Percentiles rank a stretch among this genome's conserved stretches.
Evolutionary conservation across 2,329 filamentous ascomycete species (phyloP).

Genomic region (Pyrenophora teres): DNA sequence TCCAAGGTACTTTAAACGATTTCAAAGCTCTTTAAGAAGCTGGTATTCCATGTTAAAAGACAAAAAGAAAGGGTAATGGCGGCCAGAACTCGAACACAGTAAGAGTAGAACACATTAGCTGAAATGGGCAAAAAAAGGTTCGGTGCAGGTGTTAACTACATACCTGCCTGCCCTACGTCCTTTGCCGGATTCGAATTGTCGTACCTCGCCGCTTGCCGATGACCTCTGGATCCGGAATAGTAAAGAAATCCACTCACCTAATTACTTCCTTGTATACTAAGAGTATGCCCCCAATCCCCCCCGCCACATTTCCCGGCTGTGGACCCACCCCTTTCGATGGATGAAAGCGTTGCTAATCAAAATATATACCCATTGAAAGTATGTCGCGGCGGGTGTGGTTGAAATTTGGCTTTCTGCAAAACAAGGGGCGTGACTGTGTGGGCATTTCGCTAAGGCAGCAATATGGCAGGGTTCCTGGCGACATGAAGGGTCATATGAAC

Average conservation of each 20-base stretch:
- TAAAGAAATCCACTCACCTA: neutral
- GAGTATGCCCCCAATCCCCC: too few species aligned
- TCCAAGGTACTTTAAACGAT: too few species aligned
- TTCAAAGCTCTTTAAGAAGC: too few species aligned
- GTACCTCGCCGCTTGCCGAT: neutral
- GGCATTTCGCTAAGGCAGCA: slow-evolving; percentile 2
- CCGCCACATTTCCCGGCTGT: too few species aligned
- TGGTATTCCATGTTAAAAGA: too few species aligned
- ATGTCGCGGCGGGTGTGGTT: neutral
- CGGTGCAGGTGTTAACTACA: neutral
- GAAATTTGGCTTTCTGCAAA: neutral
- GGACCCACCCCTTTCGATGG: neutral
- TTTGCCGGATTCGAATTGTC: neutral
- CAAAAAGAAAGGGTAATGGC: too few species aligned
- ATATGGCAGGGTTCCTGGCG: neutral
- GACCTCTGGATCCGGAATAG: neutral
- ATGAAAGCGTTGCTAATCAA: neutral
- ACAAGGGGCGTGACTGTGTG: neutral
- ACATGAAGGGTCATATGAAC: neutral
- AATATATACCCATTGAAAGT: neutral
- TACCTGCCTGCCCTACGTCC: neutral
- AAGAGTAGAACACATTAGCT: too few species aligned
- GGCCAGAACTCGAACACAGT: too few species aligned
- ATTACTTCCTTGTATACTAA: too few species aligned
- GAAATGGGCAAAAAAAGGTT: neutral